phyloP scores from a whole-genome alignment of 257 asterid species.

The Solanum sitiens region DNA sequence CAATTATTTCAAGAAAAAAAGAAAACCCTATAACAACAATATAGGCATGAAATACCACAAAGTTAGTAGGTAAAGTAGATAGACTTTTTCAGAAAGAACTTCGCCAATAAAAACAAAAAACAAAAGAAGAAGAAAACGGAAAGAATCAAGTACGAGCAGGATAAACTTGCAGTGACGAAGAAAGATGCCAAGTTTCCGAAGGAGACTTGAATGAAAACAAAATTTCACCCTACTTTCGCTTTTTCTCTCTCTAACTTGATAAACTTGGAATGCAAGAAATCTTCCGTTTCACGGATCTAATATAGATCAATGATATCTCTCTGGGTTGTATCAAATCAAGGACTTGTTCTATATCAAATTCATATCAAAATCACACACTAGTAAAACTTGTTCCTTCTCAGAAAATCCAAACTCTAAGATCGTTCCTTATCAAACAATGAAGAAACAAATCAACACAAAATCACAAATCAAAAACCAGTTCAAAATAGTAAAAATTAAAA shows the following conservation, averaged over 20 bases:
- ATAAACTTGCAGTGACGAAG: background rate
- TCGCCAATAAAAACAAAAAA: background rate
- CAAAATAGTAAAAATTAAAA: background rate
- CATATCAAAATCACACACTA: background rate
- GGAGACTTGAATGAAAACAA: background rate
- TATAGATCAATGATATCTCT: conserved; percentile 10
- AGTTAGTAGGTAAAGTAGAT: background rate
- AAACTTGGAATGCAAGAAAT: conserved; percentile 31
- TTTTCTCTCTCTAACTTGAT: conserved; percentile 6
- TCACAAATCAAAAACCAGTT: conserved; percentile 18
- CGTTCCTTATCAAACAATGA: conserved; percentile 13
- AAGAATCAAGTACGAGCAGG: background rate
- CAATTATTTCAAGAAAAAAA: background rate
- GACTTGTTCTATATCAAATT: background rate
- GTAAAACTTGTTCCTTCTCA: conserved; percentile 4
- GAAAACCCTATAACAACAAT: background rate
- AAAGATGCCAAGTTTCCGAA: background rate
- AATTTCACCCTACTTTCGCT: background rate
- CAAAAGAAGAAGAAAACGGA: background rate
- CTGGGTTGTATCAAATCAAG: background rate
- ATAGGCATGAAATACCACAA: too few species aligned
- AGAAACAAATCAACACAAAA: background rate
- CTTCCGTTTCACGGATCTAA: background rate
- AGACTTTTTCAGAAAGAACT: background rate
- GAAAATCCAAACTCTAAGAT: conserved; percentile 26